Percentiles rank a stretch among this genome's conserved stretches.
phyloP scores from a whole-genome alignment of 192 early-diverging fungal genomes.

The Entomortierella beljakovae region DNA sequence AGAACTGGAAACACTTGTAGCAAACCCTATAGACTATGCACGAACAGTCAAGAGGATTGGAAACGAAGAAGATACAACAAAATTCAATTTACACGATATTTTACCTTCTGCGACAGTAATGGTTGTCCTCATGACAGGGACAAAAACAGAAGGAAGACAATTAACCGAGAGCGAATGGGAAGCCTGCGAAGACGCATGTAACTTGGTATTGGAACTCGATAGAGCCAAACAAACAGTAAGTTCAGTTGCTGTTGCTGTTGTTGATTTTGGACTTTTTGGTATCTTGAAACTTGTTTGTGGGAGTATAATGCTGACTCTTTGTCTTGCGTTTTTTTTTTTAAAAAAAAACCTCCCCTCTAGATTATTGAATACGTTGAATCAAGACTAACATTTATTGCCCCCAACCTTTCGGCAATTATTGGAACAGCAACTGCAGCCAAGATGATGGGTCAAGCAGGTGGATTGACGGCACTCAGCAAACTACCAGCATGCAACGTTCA shows the following conservation, averaged over 20 bases:
- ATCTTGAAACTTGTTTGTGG: no score
- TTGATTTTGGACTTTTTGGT: neutral
- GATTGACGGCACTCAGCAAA: constrained; percentile 84
- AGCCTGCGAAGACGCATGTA: constrained; percentile 82
- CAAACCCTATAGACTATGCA: constrained; percentile 90
- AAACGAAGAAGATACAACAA: constrained; percentile 82
- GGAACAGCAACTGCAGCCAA: constrained; percentile 91
- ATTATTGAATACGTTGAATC: constrained; percentile 93
- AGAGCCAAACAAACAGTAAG: constrained; percentile 71
- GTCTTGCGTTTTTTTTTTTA: neutral
- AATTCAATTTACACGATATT: constrained; percentile 81
- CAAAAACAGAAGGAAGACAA: constrained; percentile 80
- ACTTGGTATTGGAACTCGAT: constrained; percentile 81
- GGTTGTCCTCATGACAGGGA: constrained; percentile 92
- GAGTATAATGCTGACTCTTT: neutral
- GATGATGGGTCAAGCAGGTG: constrained; percentile 91
- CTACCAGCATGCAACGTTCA: constrained; percentile 93
- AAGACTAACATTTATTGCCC: constrained; percentile 92
- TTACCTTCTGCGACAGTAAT: constrained; percentile 87
- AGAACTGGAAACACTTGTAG: constrained; percentile 92
- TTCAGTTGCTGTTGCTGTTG: neutral
- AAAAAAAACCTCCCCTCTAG: constrained; percentile 38
- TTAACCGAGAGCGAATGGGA: constrained; percentile 71
- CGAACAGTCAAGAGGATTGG: constrained; percentile 86
- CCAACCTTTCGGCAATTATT: constrained; percentile 90